Percentiles rank a stretch among this genome's conserved stretches.
Evolutionary conservation across 352 stramenopile species (phyloP).

Genomic region (Thraustochytrium striatum): DNA sequence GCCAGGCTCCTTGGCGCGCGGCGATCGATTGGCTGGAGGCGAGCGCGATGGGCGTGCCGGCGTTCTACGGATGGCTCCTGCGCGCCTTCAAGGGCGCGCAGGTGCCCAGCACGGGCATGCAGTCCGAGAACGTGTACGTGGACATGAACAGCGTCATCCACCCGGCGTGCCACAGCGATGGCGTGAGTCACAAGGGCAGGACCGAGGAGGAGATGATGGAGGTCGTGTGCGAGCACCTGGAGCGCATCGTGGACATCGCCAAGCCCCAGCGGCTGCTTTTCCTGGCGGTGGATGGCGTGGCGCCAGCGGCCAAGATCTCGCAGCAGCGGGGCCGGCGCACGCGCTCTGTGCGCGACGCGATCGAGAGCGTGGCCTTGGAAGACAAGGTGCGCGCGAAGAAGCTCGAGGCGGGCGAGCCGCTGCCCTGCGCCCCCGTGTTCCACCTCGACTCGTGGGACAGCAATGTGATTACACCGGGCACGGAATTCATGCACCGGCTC

Average conservation of each 20-base stretch:
- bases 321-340: slow-evolving; percentile 80
- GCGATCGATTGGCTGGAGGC: too few species aligned
- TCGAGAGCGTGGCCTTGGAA: slow-evolving; percentile 72
- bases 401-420: slow-evolving; percentile 61
- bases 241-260: slow-evolving; percentile 73
- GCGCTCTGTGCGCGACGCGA: slow-evolving; percentile 60
- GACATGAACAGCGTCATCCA: slow-evolving; percentile 88
- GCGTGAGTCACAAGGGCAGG: slow-evolving; percentile 65
- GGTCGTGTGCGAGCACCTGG: slow-evolving; percentile 76
- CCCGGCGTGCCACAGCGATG: slow-evolving; percentile 73
- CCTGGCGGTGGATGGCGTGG: slow-evolving; percentile 79
- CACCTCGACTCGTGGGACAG: slow-evolving; percentile 53
- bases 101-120: background rate
- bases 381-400: slow-evolving; percentile 76
- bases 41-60: slow-evolving; percentile 44
- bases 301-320: slow-evolving; percentile 82
- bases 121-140: slow-evolving; percentile 78
- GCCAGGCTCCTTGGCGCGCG: too few species aligned
- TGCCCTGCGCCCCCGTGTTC: background rate
- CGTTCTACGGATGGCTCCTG: slow-evolving; percentile 48
- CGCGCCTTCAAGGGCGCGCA: background rate
- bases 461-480: slow-evolving; percentile 75
- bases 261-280: slow-evolving; percentile 78
- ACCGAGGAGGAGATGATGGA: slow-evolving; percentile 82
- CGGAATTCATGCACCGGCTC: slow-evolving; percentile 81